Percentiles rank a stretch among this genome's conserved stretches.
phyloP scores from a whole-genome alignment of 345 rosid genomes.

The Populus nigra region DNA sequence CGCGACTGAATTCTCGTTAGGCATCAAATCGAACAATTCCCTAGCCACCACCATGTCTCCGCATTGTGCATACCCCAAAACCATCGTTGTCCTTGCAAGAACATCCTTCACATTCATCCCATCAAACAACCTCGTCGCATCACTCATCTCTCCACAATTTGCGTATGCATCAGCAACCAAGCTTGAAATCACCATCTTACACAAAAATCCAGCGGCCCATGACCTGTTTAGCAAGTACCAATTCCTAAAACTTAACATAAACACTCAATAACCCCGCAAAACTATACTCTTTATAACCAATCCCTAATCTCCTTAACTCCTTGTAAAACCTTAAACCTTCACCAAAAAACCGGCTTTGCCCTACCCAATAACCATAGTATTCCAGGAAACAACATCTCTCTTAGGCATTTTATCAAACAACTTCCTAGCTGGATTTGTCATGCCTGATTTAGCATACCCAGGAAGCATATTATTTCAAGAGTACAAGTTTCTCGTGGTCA shows the following conservation, averaged over 20 bases:
- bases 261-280: conserved; percentile 61
- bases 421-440: conserved; percentile 48
- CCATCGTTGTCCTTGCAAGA: conserved; percentile 69
- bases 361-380: conserved; percentile 69
- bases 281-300: conserved; percentile 59
- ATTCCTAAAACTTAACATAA: conserved; percentile 51
- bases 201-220: conserved; percentile 61
- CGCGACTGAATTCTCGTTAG: conserved; percentile 54
- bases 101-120: conserved; percentile 56
- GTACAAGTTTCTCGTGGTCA: conserved; percentile 57
- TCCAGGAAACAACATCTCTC: conserved; percentile 69
- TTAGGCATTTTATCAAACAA: conserved; percentile 74
- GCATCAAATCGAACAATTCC: conserved; percentile 59
- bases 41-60: conserved; percentile 67
- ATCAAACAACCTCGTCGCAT: conserved; percentile 57
- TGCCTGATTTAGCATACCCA: conserved; percentile 66
- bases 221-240: conserved; percentile 55
- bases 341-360: conserved; percentile 35
- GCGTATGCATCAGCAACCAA: conserved; percentile 60
- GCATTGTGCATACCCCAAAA: conserved; percentile 62
- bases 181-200: conserved; percentile 59
- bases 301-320: conserved; percentile 50
- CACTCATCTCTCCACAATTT: conserved; percentile 56
- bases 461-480: conserved; percentile 70
- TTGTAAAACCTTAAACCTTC: conserved; percentile 51